Conservation (phyloP, 2,329 filamentous ascomycete species). For the Aureobasidium sp. region DNA sequence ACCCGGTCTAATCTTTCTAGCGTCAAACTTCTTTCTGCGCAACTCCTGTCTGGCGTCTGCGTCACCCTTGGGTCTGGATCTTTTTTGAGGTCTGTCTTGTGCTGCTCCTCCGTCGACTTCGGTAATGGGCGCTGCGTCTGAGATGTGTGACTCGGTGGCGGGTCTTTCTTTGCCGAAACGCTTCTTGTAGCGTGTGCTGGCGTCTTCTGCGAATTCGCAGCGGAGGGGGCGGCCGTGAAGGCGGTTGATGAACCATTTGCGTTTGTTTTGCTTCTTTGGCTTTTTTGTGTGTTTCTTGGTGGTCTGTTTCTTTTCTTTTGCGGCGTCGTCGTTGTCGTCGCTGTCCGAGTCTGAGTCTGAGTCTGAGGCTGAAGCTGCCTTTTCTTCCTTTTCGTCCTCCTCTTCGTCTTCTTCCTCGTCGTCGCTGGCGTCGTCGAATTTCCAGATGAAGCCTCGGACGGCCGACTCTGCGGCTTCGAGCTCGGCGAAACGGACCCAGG, state of each 20-base stretch:
- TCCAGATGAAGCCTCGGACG: conserved; percentile 72
- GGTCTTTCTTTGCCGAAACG: conserved; percentile 62
- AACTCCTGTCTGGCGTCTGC: conserved; percentile 28
- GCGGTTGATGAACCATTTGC: conserved; percentile 76
- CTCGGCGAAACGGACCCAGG: conserved; percentile 86
- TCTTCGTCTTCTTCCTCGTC: conserved; percentile 43
- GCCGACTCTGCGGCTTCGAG: conserved; percentile 66
- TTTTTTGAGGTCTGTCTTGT: conserved; percentile 23
- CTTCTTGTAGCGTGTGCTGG: conserved; percentile 85
- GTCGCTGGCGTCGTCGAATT: conserved; percentile 48
- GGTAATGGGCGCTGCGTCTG: conserved; percentile 20
- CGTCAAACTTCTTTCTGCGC: conserved; percentile 35
- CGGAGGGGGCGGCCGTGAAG: conserved; percentile 74
- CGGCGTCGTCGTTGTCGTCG: conserved; percentile 30
- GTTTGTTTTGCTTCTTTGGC: conserved; percentile 42
- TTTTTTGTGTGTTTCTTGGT: conserved; percentile 26
- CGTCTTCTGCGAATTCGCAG: conserved; percentile 90
- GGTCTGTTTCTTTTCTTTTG: conserved; percentile 19
- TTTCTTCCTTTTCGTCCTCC: conserved; percentile 17
- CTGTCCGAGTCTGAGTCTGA: conserved; percentile 30
- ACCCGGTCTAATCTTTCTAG: conserved; percentile 38
- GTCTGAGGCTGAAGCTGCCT: conserved; percentile 20
- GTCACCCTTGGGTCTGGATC: conserved; percentile 24
- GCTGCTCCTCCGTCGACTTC: conserved; percentile 22
- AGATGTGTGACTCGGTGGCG: conserved; percentile 26